Conservation (phyloP, 2,329 filamentous ascomycete genomes). For the Lasiodiplodia theobromae region DNA sequence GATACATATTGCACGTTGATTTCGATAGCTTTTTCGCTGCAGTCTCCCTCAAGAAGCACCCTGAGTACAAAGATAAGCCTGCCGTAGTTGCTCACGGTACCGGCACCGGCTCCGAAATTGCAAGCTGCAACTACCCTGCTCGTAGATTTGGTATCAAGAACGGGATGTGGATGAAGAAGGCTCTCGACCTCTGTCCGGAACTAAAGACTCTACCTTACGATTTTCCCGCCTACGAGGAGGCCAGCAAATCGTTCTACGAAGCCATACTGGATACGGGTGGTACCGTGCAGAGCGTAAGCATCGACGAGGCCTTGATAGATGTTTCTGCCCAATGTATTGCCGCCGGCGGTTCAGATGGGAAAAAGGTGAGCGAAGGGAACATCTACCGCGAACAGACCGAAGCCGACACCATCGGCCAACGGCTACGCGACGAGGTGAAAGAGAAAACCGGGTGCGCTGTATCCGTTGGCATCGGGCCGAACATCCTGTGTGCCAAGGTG, state of each 20-base stretch:
- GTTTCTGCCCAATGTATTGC: conserved; percentile 74
- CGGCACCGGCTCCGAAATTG: conserved; percentile 90
- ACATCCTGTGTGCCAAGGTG: conserved; percentile 89
- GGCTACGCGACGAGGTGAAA: conserved; percentile 74
- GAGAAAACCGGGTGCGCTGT: conserved; percentile 82
- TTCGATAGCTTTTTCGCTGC: conserved; percentile 99
- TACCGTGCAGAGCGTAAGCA: conserved; percentile 91
- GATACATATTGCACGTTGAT: conserved; percentile 93
- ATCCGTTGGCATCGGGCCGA: conserved; percentile 89
- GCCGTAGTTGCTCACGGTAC: conserved; percentile 87
- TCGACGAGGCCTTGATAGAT: conserved; percentile 93
- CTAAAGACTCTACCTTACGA: conserved; percentile 94
- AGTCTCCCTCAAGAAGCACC: conserved; percentile 80
- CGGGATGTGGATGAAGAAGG: conserved; percentile 99
- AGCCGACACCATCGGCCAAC: conserved; percentile 73
- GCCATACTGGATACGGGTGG: conserved; percentile 81
- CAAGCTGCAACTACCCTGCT: conserved; percentile 95
- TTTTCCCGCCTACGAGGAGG: conserved; percentile 92
- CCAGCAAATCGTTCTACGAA: conserved; percentile 86
- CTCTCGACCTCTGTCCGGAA: conserved; percentile 80
- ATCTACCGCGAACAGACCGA: conserved; percentile 80
- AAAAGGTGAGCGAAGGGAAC: conserved; percentile 69
- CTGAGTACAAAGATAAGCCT: conserved; percentile 79
- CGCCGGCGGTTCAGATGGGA: conserved; percentile 70
- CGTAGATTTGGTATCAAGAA: conserved; percentile 89